These are phyloP conservation scores for Trichoderma virens DNA, from an alignment of 495 filamentous ascomycete genomes.

Conservation along the genomic window DNA sequence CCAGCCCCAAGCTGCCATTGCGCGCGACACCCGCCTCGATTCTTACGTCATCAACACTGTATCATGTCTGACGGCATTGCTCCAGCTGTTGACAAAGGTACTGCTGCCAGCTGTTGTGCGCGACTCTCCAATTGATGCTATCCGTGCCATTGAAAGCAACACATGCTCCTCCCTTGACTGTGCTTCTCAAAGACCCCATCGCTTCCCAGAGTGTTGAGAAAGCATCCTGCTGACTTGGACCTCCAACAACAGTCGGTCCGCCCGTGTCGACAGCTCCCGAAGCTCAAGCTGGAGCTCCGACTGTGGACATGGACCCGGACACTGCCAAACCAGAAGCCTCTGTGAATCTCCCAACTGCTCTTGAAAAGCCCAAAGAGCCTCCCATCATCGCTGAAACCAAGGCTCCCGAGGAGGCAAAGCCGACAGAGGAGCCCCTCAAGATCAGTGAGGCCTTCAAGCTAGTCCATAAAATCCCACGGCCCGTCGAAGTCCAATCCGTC, in stretches of 20 bases:
- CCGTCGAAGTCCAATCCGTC: conserved; percentile 9
- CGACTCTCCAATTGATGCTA: neutral
- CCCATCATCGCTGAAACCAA: neutral
- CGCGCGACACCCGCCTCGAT: neutral
- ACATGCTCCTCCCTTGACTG: neutral
- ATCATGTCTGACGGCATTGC: conserved; percentile 30
- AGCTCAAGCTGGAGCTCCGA: conserved; percentile 5
- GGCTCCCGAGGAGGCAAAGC: conserved; percentile 5
- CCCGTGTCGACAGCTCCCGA: conserved; percentile 4
- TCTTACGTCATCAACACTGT: conserved; percentile 33
- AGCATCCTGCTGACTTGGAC: neutral
- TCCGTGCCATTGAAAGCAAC: no score
- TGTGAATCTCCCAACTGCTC: conserved; percentile 7
- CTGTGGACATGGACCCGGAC: conserved; percentile 1
- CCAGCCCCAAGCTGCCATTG: neutral
- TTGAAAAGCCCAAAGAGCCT: conserved; percentile 10
- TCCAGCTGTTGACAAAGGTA: conserved; percentile 35
- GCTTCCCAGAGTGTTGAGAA: neutral
- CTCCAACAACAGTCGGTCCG: conserved; percentile 4
- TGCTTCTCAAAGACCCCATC: neutral
- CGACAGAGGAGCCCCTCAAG: conserved; percentile 1
- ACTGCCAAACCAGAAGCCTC: conserved; percentile 11
- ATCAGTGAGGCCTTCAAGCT: neutral
- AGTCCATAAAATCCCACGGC: neutral
- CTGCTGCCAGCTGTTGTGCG: neutral